Conservation (phyloP, 1,284 basidiomycete genomes). For the Ganoderma sinense region DNA sequence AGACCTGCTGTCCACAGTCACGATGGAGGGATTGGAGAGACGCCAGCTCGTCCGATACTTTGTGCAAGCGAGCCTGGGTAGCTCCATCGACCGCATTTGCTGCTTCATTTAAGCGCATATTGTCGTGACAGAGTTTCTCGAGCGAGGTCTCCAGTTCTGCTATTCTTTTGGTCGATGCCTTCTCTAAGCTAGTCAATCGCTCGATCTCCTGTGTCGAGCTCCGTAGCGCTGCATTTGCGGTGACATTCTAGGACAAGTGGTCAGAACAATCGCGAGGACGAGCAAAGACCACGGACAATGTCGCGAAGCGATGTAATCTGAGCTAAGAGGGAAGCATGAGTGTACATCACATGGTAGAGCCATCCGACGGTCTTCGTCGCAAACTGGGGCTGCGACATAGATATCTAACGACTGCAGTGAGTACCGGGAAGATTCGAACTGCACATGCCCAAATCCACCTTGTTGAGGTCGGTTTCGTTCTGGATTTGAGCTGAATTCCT, state of each 20-base stretch:
- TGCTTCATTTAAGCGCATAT: neutral
- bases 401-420: neutral
- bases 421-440: neutral
- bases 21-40: neutral
- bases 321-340: neutral
- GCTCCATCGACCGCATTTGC: neutral
- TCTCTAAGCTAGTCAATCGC: neutral
- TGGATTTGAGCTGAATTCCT: neutral
- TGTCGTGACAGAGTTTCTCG: neutral
- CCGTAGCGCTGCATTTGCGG: neutral
- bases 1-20: constrained; percentile 4
- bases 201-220: neutral
- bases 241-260: neutral
- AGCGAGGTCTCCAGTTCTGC: constrained; percentile 4
- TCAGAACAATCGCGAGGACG: neutral
- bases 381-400: constrained; percentile 2
- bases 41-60: constrained; percentile 11
- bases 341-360: neutral
- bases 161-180: neutral
- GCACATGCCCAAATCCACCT: neutral
- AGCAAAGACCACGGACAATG: neutral
- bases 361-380: neutral
- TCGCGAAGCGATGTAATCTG: neutral
- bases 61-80: constrained; percentile 4
- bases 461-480: constrained; percentile 1